Evolutionary conservation across 768 basidiomycete genomes (phyloP), one percentile per base, ranked within the genome.

Genomic region (Xerocomus brunneocitrinus): DNA sequence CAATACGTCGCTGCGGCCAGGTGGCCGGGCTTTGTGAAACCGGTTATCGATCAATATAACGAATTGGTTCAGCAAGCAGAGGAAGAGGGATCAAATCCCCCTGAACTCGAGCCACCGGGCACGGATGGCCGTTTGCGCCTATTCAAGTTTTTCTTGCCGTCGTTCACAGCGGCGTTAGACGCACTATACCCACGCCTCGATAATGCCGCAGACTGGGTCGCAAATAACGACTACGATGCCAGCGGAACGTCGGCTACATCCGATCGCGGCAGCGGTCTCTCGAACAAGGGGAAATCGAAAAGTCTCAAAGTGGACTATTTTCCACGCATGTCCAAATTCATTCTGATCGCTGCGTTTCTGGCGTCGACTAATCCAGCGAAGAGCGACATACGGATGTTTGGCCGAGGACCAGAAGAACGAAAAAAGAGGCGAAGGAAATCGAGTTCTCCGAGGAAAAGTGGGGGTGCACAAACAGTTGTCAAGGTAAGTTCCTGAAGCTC

Each of bases 331-430:
- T 82, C 83, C 22, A 87, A 87, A 62, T 92, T 83, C 60, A 75
- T 93, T 24, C 71, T 94, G 5, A 67, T 93, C 4, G 87, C 89
- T 0, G 80, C 85, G 1, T 95, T 85, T 63, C 70, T 93, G 38
- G 90, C 91, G 5, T 91, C 90, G 39, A 87, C 85, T 39, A 97
- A 95, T 62, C 92, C 93, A 2, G 68, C 84, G 0, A 86, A 83
- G 62, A 84, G 83, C 8, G 93, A 95, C 68, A 34, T 91, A 57
- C 75, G 89, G 35, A 85, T 95, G 80, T 91, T 97, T 68, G 87
- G 88, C 4, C 67, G 92, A 13, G 86, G 83, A 1, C 54, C 80
- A 27, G 84, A 86, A 49, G 88, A 88, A 65, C 81, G 80, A 53
- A 80, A 78, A 62, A 74, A 76, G 57, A 79, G 78, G 67, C 76